A percentile compares a stretch with the other conserved stretches of the same genome.
Conservation (phyloP, 805 yeast species). For the Kodamaea nitidulidarum region DNA sequence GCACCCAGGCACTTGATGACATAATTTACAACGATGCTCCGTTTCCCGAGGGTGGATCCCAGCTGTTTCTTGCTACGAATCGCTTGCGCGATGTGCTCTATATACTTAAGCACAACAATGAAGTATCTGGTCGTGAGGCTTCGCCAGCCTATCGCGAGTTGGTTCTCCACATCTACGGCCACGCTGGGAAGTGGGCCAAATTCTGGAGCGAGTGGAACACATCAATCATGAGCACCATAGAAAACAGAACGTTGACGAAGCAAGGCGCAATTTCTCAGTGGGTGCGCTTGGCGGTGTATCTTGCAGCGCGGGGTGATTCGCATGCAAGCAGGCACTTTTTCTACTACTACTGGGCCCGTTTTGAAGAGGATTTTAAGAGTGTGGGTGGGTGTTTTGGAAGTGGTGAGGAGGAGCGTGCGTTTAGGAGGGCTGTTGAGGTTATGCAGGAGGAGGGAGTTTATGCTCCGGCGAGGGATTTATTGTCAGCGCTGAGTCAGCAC, state of each 20-base stretch:
- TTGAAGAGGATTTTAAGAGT: constrained; percentile 18
- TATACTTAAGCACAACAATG: constrained; percentile 21
- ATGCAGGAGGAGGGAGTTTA: constrained; percentile 13
- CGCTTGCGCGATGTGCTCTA: constrained; percentile 28
- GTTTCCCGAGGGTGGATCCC: constrained; percentile 4
- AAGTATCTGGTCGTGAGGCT: constrained; percentile 7
- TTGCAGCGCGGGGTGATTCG: constrained; percentile 25
- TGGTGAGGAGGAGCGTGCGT: constrained; percentile 19
- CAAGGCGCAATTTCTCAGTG: constrained; percentile 15
- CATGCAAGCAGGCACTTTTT: constrained; percentile 26
- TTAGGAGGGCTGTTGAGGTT: constrained; percentile 18
- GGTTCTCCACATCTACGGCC: constrained; percentile 35
- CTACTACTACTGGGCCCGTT: constrained; percentile 29
- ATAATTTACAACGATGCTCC: constrained; percentile 17
- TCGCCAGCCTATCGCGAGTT: constrained; percentile 28
- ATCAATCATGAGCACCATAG: constrained; percentile 9
- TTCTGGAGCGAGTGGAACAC: constrained; percentile 40
- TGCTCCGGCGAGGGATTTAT: neutral
- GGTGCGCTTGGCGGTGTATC: constrained; percentile 33
- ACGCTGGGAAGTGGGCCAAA: constrained; percentile 32
- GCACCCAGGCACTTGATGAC: constrained; percentile 23
- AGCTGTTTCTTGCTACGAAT: constrained; percentile 20
- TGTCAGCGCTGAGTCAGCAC: neutral
- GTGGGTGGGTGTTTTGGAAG: constrained; percentile 19
- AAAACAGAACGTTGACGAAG: constrained; percentile 2